Conservation (phyloP, 2,329 filamentous ascomycete genomes). For the Fusarium gaditjirri region DNA sequence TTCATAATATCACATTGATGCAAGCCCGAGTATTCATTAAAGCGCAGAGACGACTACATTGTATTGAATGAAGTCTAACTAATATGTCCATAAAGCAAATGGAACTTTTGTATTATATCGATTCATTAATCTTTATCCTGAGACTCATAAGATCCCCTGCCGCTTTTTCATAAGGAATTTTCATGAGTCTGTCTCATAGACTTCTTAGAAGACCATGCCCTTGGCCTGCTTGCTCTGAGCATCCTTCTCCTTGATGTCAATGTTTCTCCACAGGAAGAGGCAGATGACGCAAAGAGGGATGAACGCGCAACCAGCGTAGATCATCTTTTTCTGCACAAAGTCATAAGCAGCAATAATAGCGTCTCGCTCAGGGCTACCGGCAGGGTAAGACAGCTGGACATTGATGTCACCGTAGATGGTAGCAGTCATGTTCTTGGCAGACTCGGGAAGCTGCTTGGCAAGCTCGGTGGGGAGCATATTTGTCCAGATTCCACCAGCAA, state of each 20-base stretch:
- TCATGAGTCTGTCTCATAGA: background rate
- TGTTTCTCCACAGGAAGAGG: slow-evolving; percentile 51
- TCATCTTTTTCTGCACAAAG: slow-evolving; percentile 52
- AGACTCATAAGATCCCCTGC: background rate
- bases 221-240: slow-evolving; percentile 39
- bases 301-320: slow-evolving; percentile 52
- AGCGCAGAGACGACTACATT: background rate
- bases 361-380: slow-evolving; percentile 58
- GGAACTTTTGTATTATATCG: slow-evolving; percentile 13
- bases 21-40: background rate
- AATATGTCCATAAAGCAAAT: slow-evolving; percentile 9
- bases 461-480: slow-evolving; percentile 59
- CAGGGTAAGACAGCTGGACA: slow-evolving; percentile 61
- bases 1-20: background rate
- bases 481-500: slow-evolving; percentile 72
- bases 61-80: background rate
- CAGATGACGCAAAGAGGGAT: slow-evolving; percentile 50
- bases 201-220: slow-evolving; percentile 46
- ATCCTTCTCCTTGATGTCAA: slow-evolving; percentile 52
- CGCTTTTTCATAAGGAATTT: background rate
- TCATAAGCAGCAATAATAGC: slow-evolving; percentile 69
- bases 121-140: slow-evolving; percentile 5
- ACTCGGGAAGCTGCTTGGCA: slow-evolving; percentile 54
- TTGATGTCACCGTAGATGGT: slow-evolving; percentile 60
- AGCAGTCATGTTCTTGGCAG: slow-evolving; percentile 48